A percentile compares a stretch with the other conserved stretches of the same genome.
Conservation (phyloP, 352 stramenopile species). For the Phytophthora foliorum region DNA sequence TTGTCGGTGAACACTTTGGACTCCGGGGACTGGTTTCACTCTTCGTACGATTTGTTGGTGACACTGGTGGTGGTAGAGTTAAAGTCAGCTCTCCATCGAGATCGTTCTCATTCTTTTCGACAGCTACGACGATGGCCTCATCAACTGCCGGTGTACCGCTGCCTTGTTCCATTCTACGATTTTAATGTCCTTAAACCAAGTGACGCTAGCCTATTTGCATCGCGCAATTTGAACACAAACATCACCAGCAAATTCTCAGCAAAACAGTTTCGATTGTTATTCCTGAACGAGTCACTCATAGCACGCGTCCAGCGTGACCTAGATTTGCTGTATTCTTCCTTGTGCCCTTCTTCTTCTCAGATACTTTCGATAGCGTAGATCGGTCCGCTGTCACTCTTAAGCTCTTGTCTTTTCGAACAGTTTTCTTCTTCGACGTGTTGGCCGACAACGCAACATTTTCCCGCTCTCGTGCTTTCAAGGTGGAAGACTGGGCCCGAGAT, state of each 20-base stretch:
- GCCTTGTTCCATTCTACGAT: conserved; percentile 15
- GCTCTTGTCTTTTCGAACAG: conserved; percentile 13
- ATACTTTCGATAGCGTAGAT: background rate
- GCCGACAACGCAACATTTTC: conserved; percentile 19
- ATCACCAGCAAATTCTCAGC: background rate
- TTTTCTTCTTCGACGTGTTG: conserved; percentile 26
- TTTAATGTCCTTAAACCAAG: background rate
- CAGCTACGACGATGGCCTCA: background rate
- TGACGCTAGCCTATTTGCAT: conserved; percentile 25
- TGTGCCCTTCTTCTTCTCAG: conserved; percentile 20
- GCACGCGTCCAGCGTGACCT: conserved; percentile 3
- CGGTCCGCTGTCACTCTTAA: background rate
- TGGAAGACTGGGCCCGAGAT: background rate
- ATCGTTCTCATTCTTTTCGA: conserved; percentile 5
- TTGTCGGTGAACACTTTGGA: conserved; percentile 33
- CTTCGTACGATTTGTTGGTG: conserved; percentile 6
- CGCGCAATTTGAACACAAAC: background rate
- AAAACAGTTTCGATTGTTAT: conserved; percentile 33
- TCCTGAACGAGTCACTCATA: conserved; percentile 18
- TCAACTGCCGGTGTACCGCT: background rate
- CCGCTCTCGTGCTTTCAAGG: conserved; percentile 15
- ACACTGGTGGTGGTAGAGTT: conserved; percentile 9
- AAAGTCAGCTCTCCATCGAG: conserved; percentile 17
- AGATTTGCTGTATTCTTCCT: conserved; percentile 8
- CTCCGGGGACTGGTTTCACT: conserved; percentile 25